phyloP scores from a whole-genome alignment of 768 basidiomycete species.

The Suillus alpinus region DNA sequence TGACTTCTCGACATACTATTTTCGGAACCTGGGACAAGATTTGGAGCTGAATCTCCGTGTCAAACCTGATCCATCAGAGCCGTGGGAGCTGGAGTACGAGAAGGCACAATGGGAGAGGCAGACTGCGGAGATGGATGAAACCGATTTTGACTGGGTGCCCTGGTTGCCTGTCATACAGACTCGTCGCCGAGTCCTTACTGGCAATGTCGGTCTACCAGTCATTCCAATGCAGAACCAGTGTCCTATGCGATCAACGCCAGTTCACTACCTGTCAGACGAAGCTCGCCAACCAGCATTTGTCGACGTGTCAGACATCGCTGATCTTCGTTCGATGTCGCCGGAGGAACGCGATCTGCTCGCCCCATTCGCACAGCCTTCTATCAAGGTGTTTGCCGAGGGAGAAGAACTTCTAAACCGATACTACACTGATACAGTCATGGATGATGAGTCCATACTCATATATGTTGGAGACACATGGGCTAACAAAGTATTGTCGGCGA shows the following conservation, averaged over 20 bases:
- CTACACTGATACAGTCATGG: no score
- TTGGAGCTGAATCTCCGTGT: not conserved
- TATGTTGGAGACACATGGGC: slow-evolving; percentile 8
- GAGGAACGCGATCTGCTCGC: slow-evolving; percentile 5
- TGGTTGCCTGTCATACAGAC: not conserved
- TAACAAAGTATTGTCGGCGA: slow-evolving; percentile 2
- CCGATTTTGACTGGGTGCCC: slow-evolving; percentile 6
- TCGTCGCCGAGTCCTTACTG: not conserved
- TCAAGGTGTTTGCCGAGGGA: not conserved
- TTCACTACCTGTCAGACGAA: slow-evolving; percentile 7
- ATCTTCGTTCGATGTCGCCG: not conserved
- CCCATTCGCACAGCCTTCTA: not conserved
- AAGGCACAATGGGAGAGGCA: not conserved
- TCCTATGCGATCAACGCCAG: not conserved
- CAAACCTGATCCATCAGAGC: not conserved
- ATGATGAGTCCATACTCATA: no score
- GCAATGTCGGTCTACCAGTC: not conserved
- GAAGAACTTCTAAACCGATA: not conserved
- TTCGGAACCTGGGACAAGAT: not conserved
- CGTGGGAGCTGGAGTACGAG: not conserved
- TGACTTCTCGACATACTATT: slow-evolving; percentile 2
- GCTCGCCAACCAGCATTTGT: slow-evolving; percentile 3
- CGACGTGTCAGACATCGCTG: not conserved
- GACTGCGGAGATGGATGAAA: not conserved
- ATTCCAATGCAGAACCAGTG: not conserved